phyloP scores from a whole-genome alignment of 2,329 filamentous ascomycete species.

The Lachnellula subtilissima region DNA sequence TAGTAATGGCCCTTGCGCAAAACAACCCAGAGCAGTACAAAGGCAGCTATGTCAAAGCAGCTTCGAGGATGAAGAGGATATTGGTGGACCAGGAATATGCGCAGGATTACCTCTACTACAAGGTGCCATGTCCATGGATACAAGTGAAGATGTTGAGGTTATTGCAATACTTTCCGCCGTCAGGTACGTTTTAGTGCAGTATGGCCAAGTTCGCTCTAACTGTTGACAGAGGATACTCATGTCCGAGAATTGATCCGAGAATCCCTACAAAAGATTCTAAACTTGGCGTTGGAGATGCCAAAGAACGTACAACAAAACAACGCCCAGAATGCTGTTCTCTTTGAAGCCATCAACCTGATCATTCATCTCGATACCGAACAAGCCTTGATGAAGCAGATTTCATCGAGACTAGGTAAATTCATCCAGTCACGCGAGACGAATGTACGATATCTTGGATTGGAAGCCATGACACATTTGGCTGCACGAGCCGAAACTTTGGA shows the following conservation, averaged over 20 bases:
- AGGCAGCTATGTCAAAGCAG: conserved; percentile 90
- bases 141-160: conserved; percentile 90
- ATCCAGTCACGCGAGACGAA: conserved; percentile 97
- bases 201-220: conserved; percentile 8
- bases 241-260: conserved; percentile 88
- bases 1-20: conserved; percentile 91
- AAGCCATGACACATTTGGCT: conserved; percentile 97
- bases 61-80: conserved; percentile 81
- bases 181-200: conserved; percentile 51
- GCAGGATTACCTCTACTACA: conserved; percentile 95
- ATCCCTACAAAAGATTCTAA: conserved; percentile 84
- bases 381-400: conserved; percentile 93
- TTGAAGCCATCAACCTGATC: conserved; percentile 97
- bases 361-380: conserved; percentile 97
- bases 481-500: conserved; percentile 90
- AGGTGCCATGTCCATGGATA: conserved; percentile 98
- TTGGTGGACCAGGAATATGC: conserved; percentile 86
- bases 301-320: conserved; percentile 99
- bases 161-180: conserved; percentile 93
- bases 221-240: conserved; percentile 75
- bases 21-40: conserved; percentile 93
- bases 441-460: conserved; percentile 88
- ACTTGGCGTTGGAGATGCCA: conserved; percentile 84
- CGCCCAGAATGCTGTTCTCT: conserved; percentile 94
- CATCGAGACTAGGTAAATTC: conserved; percentile 83